Evolutionary conservation across 2,329 filamentous ascomycete genomes (phyloP).

Genomic region (Pseudogymnoascus sp.): DNA sequence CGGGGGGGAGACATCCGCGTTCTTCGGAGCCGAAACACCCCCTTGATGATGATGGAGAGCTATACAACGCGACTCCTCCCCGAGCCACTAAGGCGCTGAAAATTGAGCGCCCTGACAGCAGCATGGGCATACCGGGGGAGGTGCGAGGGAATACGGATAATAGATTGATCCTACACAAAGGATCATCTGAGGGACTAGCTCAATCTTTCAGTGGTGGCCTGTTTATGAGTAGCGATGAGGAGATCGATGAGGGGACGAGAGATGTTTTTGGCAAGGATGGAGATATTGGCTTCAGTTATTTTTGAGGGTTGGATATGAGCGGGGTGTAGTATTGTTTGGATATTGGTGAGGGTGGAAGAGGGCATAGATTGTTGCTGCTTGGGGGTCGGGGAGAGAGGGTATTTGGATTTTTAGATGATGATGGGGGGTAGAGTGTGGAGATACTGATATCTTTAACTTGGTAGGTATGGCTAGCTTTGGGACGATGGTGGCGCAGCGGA

Average conservation of each 20-base stretch:
- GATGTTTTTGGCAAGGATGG: background rate
- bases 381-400: background rate
- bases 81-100: background rate
- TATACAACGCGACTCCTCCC: background rate
- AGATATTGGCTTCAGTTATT: background rate
- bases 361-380: background rate
- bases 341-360: background rate
- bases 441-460: background rate
- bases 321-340: background rate
- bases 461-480: background rate
- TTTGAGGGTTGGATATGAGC: background rate
- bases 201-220: background rate
- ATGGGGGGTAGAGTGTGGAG: background rate
- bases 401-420: background rate
- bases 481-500: background rate
- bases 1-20: accelerated
- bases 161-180: background rate
- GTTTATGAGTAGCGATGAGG: constrained; percentile 2
- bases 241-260: background rate
- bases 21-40: background rate
- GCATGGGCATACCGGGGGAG: background rate
- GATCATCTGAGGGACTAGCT: background rate
- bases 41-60: background rate
- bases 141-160: background rate
- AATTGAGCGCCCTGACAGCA: background rate